These are phyloP conservation scores for Annulohypoxylon truncatum DNA, from an alignment of 2,329 filamentous ascomycete species.

Conservation along the genomic window DNA sequence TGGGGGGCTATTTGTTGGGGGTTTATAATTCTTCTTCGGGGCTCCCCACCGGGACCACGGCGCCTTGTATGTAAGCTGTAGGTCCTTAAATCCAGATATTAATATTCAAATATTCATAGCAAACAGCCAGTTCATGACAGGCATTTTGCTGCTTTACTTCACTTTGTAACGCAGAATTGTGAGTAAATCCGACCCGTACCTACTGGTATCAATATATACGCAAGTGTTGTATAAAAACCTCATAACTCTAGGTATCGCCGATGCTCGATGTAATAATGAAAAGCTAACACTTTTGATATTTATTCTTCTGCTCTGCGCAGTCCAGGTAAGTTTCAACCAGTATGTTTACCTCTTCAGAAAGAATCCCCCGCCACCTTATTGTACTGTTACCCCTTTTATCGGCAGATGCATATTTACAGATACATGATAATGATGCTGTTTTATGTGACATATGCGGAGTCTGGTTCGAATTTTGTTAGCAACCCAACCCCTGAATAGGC, in stretches of 20 bases:
- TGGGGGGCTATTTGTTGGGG: not conserved
- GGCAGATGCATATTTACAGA: not conserved
- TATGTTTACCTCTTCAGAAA: no score
- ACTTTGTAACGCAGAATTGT: no score
- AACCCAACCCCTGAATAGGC: not conserved
- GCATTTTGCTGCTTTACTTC: no score
- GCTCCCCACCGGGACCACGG: not conserved
- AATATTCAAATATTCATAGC: no score
- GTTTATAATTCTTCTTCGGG: not conserved
- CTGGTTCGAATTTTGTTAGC: not conserved
- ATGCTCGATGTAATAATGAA: no score
- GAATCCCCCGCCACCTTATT: not conserved
- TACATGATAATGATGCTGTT: not conserved
- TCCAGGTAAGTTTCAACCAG: not conserved
- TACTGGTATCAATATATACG: not conserved
- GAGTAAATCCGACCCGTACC: no score
- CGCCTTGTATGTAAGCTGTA: no score
- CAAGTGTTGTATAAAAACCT: not conserved
- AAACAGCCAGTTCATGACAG: no score
- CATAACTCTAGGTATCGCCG: not conserved
- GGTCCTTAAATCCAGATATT: no score
- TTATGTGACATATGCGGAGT: conserved; percentile 7
- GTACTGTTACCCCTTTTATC: not conserved
- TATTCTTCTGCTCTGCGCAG: not conserved
- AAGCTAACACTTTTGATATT: not conserved